Evolutionary conservation across 2,329 filamentous ascomycete genomes (phyloP), one percentile per base, ranked within the genome.

Genomic region (Karstenula rhodostoma): DNA sequence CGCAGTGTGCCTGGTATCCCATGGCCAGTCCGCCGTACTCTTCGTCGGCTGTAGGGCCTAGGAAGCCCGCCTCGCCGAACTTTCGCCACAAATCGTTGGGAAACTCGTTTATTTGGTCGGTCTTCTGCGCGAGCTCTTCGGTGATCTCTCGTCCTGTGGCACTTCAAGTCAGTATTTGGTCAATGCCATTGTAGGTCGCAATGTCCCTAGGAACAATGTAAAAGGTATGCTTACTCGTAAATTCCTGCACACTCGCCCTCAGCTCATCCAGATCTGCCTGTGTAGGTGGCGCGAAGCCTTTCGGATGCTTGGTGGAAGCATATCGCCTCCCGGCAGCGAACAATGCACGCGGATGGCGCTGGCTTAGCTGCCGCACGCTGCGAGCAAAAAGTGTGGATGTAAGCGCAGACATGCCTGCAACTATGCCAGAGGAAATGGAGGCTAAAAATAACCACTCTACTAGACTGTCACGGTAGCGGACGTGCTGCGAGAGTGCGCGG

Each of bases 1-100:
- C 84, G 75, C 93, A 96, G 80, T 99, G 95, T 47, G 95, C 94
- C 81, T 98, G 94, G 79, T 98, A 99, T 12, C 95, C 95, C 88
- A 98, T 90, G 1, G 85, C 92, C 48, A 98, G 80, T 2, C 94
- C 95, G 40, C 95, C 95, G 55, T 95, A 93, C 58, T 93, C 90
- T 80, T 97, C 93, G 72, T 97, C 92, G 19, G 93, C 95, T 9
- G 95, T 98, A 71, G 97, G 92, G 60, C 95, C 95, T 29, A 98
- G 85, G 69, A 98, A 90, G 73, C 87, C 95, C 35, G 95, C 95
- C 66, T 93, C 90, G 63, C 95, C 95, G 52, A 99, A 84, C 81
- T 97, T 97, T 77, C 85, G 84, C 95, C 95, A 99, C 90, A 99
- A 94, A 7, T 90, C 88, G 53, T 87, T 85, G 3, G 95, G 95